A percentile compares a stretch with the other conserved stretches of the same genome.
Conservation (phyloP, 73 alveolate species). For the Tetrahymena elliotti region DNA sequence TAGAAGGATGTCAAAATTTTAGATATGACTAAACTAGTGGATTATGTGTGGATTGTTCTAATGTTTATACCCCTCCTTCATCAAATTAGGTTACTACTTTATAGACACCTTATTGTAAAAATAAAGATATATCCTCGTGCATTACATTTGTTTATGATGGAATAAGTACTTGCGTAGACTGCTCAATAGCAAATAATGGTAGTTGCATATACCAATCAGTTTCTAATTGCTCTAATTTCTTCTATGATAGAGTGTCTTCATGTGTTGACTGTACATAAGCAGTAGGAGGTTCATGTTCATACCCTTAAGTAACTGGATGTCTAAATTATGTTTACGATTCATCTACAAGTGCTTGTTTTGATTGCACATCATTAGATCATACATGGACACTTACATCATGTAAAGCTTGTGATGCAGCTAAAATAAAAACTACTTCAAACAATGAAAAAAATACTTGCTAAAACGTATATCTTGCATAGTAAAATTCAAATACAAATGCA, state of each 20-base stretch:
- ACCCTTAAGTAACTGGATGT: neutral
- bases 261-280: neutral
- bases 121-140: neutral
- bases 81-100: neutral
- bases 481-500: neutral
- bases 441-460: neutral
- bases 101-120: neutral
- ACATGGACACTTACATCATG: neutral
- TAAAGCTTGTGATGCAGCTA: neutral
- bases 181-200: neutral
- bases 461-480: neutral
- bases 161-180: neutral
- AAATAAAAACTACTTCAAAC: neutral
- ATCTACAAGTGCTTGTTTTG: neutral
- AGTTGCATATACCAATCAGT: neutral
- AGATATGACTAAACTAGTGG: neutral
- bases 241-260: neutral
- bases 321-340: neutral
- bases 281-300: neutral
- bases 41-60: neutral
- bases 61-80: neutral
- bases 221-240: neutral
- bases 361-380: neutral
- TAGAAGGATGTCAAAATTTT: neutral
- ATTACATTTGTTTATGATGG: neutral